phyloP scores from a whole-genome alignment of 495 filamentous ascomycete genomes.

The Aspergillus wentii region DNA sequence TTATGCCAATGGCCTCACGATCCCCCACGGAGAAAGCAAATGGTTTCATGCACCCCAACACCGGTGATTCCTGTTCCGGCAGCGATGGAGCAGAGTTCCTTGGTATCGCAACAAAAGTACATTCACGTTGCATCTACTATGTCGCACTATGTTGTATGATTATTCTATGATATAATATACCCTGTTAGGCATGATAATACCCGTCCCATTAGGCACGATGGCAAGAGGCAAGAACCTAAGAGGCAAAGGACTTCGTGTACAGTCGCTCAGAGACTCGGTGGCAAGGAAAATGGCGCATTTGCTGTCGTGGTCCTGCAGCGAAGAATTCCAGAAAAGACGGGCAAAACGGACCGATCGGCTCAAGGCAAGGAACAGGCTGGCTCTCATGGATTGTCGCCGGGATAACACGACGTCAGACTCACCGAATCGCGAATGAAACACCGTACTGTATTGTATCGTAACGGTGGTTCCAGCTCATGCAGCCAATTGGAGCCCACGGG shows the following conservation, averaged over 20 bases:
- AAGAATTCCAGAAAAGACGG: conserved; percentile 19
- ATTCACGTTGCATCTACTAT: no score
- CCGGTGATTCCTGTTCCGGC: no score
- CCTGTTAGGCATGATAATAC: background rate
- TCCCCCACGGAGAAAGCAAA: no score
- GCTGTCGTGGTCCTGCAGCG: conserved; percentile 17
- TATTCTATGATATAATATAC: background rate
- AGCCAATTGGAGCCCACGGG: background rate
- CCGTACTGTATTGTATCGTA: background rate
- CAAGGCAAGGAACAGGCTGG: conserved; percentile 6
- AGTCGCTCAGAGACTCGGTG: no score
- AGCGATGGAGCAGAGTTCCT: no score
- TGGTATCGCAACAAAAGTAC: no score
- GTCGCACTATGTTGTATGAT: background rate
- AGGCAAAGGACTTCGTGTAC: background rate
- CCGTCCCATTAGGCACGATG: background rate
- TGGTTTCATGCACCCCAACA: no score
- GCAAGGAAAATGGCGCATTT: background rate
- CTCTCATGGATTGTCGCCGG: background rate
- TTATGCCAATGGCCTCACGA: background rate
- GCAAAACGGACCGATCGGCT: conserved; percentile 10
- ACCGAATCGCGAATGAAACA: background rate
- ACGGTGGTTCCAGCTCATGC: background rate
- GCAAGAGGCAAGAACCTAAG: background rate
- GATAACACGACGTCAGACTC: background rate